Evolutionary conservation across 495 filamentous ascomycete genomes (phyloP).

Genomic region (Elasticomyces elasticus): DNA sequence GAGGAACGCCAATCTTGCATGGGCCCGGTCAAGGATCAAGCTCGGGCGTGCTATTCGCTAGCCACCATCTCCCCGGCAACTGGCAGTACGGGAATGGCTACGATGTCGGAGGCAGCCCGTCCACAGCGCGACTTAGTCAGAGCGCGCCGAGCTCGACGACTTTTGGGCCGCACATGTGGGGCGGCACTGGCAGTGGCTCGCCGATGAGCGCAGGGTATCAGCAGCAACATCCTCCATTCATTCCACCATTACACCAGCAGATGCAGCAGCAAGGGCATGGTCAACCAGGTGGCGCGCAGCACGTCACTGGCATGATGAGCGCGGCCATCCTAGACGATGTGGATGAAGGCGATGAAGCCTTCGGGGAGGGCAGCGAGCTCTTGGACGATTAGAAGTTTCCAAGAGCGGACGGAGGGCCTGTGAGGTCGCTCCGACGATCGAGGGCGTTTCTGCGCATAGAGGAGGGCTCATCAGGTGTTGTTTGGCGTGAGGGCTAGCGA

Average conservation of each 20-base stretch:
- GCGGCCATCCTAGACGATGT: slow-evolving; percentile 27
- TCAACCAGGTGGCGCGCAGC: slow-evolving; percentile 17
- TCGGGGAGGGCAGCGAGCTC: slow-evolving; percentile 33
- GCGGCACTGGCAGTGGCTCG: not conserved
- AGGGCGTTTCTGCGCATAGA: too few relatives aligned
- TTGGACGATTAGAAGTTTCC: not conserved
- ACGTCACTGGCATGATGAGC: slow-evolving; percentile 33
- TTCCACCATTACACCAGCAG: not conserved
- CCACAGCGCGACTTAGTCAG: slow-evolving; percentile 5
- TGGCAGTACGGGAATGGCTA: not conserved
- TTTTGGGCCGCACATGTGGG: not conserved
- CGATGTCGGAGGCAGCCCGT: not conserved
- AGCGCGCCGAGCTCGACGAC: slow-evolving; percentile 15
- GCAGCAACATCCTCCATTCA: not conserved
- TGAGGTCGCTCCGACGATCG: too few relatives aligned
- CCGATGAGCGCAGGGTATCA: not conserved
- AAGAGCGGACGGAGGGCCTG: too few relatives aligned
- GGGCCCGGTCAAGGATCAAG: not conserved
- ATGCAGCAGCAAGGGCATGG: not conserved
- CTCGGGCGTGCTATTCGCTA: slow-evolving; percentile 2
- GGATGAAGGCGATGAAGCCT: slow-evolving; percentile 28
- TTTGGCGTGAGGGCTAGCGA: too few relatives aligned
- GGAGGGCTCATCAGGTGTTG: too few relatives aligned
- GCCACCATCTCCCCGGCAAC: not conserved
- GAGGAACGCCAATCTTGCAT: slow-evolving; percentile 12